Evolutionary conservation across 495 filamentous ascomycete species (phyloP).

Genomic region (Xylaria castorea): DNA sequence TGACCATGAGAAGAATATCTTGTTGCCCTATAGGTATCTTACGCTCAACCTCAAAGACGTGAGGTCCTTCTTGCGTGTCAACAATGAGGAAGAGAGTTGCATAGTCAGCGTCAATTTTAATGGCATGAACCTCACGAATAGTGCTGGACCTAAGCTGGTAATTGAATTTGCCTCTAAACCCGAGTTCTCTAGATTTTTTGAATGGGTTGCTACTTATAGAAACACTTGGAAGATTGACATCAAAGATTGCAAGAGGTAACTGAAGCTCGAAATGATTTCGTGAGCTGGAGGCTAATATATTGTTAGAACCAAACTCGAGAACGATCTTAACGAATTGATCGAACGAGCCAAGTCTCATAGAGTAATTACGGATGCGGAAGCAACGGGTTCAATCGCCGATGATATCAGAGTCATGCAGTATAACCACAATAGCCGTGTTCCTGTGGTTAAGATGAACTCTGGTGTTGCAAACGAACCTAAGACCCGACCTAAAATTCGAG

Average conservation of each 20-base stretch:
- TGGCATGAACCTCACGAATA: conserved; percentile 1
- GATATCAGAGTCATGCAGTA: conserved; percentile 37
- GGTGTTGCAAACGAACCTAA: not conserved
- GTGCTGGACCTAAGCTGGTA: conserved; percentile 26
- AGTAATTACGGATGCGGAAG: conserved; percentile 10
- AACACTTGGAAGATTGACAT: not conserved
- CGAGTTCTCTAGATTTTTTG: conserved; percentile 27
- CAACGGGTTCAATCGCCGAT: not conserved
- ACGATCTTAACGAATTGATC: conserved; percentile 27
- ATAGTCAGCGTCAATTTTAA: conserved; percentile 21
- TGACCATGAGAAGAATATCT: conserved; percentile 14
- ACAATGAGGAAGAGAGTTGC: not conserved
- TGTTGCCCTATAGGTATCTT: conserved; percentile 31
- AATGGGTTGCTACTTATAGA: conserved; percentile 29
- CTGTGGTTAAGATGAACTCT: too few relatives aligned
- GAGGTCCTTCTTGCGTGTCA: conserved; percentile 3
- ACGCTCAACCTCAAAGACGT: conserved; percentile 30
- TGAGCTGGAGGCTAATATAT: conserved; percentile 22
- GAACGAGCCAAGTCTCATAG: conserved; percentile 7
- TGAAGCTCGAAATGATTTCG: not conserved
- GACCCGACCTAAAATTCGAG: conserved; percentile 17
- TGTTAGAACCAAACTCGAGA: conserved; percentile 30
- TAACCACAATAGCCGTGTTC: conserved; percentile 21
- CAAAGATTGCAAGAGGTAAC: conserved; percentile 27
- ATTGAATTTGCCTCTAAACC: conserved; percentile 32